These are phyloP conservation scores for Claviceps paspali DNA, from an alignment of 2,329 filamentous ascomycete species.

Conservation along the genomic window DNA sequence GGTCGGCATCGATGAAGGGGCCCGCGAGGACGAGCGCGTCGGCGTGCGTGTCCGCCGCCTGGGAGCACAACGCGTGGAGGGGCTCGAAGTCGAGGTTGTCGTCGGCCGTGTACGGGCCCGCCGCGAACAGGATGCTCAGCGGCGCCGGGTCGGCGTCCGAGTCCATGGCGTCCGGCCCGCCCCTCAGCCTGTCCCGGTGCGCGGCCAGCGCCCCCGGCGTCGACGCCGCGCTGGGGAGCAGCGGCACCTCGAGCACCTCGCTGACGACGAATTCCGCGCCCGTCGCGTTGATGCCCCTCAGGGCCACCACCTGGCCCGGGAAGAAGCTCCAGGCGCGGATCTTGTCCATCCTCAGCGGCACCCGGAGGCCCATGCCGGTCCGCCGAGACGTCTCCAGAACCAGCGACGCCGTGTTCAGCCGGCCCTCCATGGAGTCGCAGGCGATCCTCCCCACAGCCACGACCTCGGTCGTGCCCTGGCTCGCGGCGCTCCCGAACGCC, in stretches of 20 bases:
- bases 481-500: constrained; percentile 75
- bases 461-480: constrained; percentile 71
- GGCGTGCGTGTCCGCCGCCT: constrained; percentile 57
- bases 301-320: constrained; percentile 81
- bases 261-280: constrained; percentile 70
- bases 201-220: constrained; percentile 46
- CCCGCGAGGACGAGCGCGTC: constrained; percentile 71
- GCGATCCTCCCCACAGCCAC: constrained; percentile 86
- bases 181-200: constrained; percentile 54
- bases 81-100: constrained; percentile 86
- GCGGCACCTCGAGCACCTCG: constrained; percentile 59
- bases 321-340: constrained; percentile 68
- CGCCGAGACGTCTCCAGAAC: constrained; percentile 79
- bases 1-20: constrained; percentile 83
- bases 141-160: constrained; percentile 39
- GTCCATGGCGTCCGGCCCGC: constrained; percentile 47
- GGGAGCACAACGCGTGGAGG: constrained; percentile 63
- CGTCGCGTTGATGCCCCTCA: constrained; percentile 74
- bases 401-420: constrained; percentile 69
- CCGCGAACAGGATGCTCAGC: constrained; percentile 60
- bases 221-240: constrained; percentile 61
- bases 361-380: constrained; percentile 65
- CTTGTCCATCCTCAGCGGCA: constrained; percentile 62
- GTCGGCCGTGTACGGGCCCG: constrained; percentile 84
- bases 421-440: constrained; percentile 74